Base-by-base conservation (phyloP, 306 rosid genomes). In the Parietaria judaica region DNA sequence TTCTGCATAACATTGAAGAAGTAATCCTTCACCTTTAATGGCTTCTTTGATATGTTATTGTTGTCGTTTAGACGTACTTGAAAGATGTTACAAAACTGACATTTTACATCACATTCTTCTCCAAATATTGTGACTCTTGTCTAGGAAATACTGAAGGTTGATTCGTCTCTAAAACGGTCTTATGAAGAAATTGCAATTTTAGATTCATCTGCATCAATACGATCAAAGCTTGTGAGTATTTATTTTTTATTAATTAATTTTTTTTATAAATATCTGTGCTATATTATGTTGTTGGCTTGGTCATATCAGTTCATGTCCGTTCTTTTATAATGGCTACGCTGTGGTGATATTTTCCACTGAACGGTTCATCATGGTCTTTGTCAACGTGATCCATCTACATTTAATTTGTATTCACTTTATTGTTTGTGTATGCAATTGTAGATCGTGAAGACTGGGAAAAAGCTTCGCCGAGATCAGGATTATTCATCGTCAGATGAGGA, bases 201-300 rank as follows among this genome's bases (percentile, higher is more conserved):
- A 55, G 95, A 88, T 70, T 73, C 84, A 1, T 88, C 79, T 82
- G 78, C 98, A 70, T 66, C 69, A 44, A 77, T 88, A 64, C 84
- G 81, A 50, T 85, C 98, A 66, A 92, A 88, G 71, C 86, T 92
- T 59, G 96, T 88, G 70, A 88, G 94, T 83, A 68, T 41, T 41
- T 41, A 1, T 41, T 5, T 41, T 41, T 41, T 41, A 41, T 41
- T 8, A 41, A 41, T 41, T 5, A 8, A 64, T 65, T 73, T 2
- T 70, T 65, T 72, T 61, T 79, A 2, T 23, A 23, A 23, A 56
- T 49, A 12, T 43, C 48, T 8, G 6, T 13, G 1, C 14, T 5
- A 5, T 5, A 5, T 41, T 41, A 41, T 41, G 6, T 48, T 63
- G 50, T 14, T 51, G 35, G 48, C 6, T 47, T 3, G 55, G 38